Base-by-base conservation (phyloP, 2,329 filamentous ascomycete species). In the Botrytis paeoniae region DNA sequence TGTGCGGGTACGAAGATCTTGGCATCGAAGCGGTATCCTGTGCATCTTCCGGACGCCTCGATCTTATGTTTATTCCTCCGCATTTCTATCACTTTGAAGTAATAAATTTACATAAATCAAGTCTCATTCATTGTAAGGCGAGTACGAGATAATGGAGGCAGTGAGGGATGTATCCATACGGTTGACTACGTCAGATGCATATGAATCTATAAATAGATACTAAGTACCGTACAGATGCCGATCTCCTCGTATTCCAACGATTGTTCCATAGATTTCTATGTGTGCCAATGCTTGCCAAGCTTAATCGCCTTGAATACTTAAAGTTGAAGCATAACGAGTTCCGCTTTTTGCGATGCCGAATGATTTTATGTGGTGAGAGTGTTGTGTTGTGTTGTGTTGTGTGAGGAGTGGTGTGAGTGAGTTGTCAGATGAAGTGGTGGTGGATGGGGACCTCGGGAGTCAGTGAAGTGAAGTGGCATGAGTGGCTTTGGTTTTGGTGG, bases 241-340 rank as follows among this genome's bases (percentile, higher is more conserved):
- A 63, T 63, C 61, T 63, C 61, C 61, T 63, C 61, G 61, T 63
- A 63, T 63, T 63, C 37, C 60, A 62, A n/a, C 25, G 22, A 62
- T 41, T 39, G 37, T 39, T 62, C 35, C 60, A 62, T 39, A 18
- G 60, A 62, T 39, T 62, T 39, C n/a, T 29, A 8, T 43, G 39
- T 25, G n/a, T 41, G 37, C 60, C 60, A 41, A 41, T n/a, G 8
- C 35, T 39, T 39, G 37, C 61, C 61, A 63, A 63, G 61, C 61
- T 63, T 12, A 9, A 12, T 29, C 43, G 37, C 37, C 61, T 43
- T 41, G 25, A 3, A 63, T 63, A 22, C 12, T 37, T 25, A 5
- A 4, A 5, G 25, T n/a, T n/a, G 25, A 14, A 41, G 32, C n/a
- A 41, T 29, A 4, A 12, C 0, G 1, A n/a, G 16, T 41, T 63